Base-by-base conservation (phyloP, 805 yeast species). In the Schizosaccharomyces osmophilus region DNA sequence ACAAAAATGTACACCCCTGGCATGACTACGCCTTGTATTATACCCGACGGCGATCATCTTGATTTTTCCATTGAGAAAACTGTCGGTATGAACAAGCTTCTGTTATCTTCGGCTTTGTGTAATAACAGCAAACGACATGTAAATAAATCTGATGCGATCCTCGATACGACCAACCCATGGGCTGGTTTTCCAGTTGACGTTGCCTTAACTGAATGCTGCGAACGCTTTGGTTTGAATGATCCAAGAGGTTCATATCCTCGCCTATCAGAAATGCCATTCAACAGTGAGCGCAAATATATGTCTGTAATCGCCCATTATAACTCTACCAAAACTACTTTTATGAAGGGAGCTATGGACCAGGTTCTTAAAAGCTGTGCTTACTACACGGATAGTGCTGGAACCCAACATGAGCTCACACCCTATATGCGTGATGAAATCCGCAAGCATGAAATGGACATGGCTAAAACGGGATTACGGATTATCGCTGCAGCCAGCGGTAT, bases 141-240 rank as follows among this genome's bases (percentile, higher is more conserved):
- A 5, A 63, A 61, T 9, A 63, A 63, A 45, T 59, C 57, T 19
- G 64, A 62, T 48, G 17, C 43, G 3, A 39, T 41, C 22, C 22
- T 26, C 17, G 61, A 42, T 64, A 84, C 81, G 66, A 75, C 81
- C 51, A 84, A 80, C 63, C 82, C 79, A 68, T 84, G 73, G 68
- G 79, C 85, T 59, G 98, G 98, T 32, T 93, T 90, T 71, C 95
- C 98, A 48, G 87, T 95, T 15, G 98, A 93, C 73, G 82, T 89
- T 66, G 97, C 98, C 0, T 75, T 93, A 55, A 75, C 88, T 62
- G 95, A 87, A 71, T 79, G 81, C 42, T 74, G 88, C 62, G 74
- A 80, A 4, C 79, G 78, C 63, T 87, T 88, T 71, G 85, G 83
- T 2, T 68, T 87, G 59, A 81, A 79, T 5, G 97, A 93, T 70